phyloP scores from a whole-genome alignment of 306 rosid species.

The Cucurbita ficifolia region DNA sequence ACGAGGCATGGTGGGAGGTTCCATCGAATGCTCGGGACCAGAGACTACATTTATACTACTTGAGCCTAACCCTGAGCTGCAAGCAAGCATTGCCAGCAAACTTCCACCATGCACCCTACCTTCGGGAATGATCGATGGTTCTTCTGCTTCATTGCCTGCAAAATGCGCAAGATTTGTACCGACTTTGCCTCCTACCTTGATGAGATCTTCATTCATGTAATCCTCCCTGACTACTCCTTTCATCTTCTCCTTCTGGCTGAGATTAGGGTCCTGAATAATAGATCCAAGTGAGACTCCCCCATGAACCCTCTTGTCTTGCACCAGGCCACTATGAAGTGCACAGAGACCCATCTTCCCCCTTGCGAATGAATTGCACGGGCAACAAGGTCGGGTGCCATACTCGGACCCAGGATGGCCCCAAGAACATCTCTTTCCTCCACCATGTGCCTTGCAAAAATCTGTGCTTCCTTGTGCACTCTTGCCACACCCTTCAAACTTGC shows the following conservation, averaged over 20 bases:
- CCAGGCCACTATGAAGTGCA: conserved; percentile 74
- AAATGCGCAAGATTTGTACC: conserved; percentile 17
- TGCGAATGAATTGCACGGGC: conserved; percentile 74
- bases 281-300: conserved; percentile 70
- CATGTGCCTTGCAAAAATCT: conserved; percentile 91
- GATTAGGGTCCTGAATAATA: conserved; percentile 33
- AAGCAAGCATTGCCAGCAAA: conserved; percentile 52
- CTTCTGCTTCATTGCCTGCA: conserved; percentile 22
- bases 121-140: conserved; percentile 36
- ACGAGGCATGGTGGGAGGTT: conserved; percentile 23
- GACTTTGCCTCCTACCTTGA: conserved; percentile 14
- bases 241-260: conserved; percentile 26
- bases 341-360: conserved; percentile 84
- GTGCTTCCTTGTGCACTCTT: conserved; percentile 98
- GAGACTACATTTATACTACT: conserved; percentile 19
- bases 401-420: conserved; percentile 87
- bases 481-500: conserved; percentile 75
- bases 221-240: conserved; percentile 19
- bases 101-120: conserved; percentile 97
- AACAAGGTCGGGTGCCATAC: conserved; percentile 30
- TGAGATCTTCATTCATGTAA: conserved; percentile 33
- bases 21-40: conserved; percentile 23
- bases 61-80: conserved; percentile 26
- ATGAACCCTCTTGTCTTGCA: conserved; percentile 87
- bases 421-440: conserved; percentile 94